Percentiles rank a stretch among this genome's conserved stretches.
Evolutionary conservation across 345 rosid species (phyloP).

Genomic region (Aethionema arabicum): DNA sequence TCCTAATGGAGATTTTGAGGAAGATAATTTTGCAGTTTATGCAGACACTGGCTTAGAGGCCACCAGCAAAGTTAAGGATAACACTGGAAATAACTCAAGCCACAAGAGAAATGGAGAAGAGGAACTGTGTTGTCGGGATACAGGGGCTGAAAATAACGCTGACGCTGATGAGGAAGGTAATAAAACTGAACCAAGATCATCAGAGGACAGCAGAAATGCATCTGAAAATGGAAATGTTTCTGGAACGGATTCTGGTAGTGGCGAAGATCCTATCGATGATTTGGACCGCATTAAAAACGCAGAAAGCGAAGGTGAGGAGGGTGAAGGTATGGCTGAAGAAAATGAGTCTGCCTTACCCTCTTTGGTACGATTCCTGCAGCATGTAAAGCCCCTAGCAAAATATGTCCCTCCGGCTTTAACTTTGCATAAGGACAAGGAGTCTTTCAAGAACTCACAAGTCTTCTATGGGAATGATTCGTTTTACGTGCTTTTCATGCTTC

Average conservation of each 20-base stretch:
- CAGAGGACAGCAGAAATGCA: constrained; percentile 79
- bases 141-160: constrained; percentile 65
- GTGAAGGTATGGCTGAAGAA: constrained; percentile 88
- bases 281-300: constrained; percentile 72
- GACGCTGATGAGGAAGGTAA: constrained; percentile 69
- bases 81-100: constrained; percentile 54
- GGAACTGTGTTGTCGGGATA: constrained; percentile 52
- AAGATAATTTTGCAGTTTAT: constrained; percentile 74
- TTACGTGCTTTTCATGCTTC: constrained; percentile 90
- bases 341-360: constrained; percentile 57
- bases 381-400: constrained; percentile 80
- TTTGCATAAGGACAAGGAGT: constrained; percentile 44
- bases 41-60: constrained; percentile 53
- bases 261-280: constrained; percentile 78
- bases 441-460: constrained; percentile 51
- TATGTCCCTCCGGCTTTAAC: constrained; percentile 51
- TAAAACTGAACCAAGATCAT: constrained; percentile 64
- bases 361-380: constrained; percentile 65
- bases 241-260: constrained; percentile 73
- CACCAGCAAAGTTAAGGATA: constrained; percentile 49
- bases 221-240: constrained; percentile 81
- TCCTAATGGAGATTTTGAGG: constrained; percentile 85
- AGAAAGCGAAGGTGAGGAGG: constrained; percentile 58
- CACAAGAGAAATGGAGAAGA: constrained; percentile 49
- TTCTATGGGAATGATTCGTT: constrained; percentile 92